phyloP scores from a whole-genome alignment of 129 eudicot species.

The Logfia minima region DNA sequence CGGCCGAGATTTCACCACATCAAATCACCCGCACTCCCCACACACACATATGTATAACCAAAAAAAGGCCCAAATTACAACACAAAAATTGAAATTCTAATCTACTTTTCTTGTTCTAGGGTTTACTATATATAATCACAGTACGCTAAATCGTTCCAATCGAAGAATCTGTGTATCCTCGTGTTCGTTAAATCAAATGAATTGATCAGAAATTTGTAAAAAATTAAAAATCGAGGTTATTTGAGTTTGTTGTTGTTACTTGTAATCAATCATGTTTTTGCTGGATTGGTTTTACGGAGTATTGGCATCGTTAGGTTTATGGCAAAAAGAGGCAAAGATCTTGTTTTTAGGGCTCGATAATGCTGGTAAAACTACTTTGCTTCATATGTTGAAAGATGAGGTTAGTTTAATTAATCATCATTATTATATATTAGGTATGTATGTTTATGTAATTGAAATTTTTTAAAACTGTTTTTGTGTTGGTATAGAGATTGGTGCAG shows the following conservation, averaged over 20 bases:
- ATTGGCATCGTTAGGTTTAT: slow-evolving; percentile 81
- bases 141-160: background rate
- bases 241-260: background rate
- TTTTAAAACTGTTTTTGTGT: background rate
- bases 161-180: slow-evolving; percentile 20
- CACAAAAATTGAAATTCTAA: background rate
- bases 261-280: slow-evolving; percentile 55
- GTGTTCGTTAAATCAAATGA: slow-evolving; percentile 36
- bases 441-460: background rate
- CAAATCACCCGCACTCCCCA: background rate
- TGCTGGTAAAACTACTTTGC: slow-evolving; percentile 95
- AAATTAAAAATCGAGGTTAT: slow-evolving; percentile 17
- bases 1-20: slow-evolving; percentile 21
- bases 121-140: slow-evolving; percentile 33
- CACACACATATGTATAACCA: slow-evolving; percentile 8
- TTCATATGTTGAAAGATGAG: slow-evolving; percentile 99
- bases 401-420: slow-evolving; percentile 32
- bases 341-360: slow-evolving; percentile 92
- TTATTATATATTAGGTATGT: background rate
- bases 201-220: background rate
- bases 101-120: slow-evolving; percentile 41
- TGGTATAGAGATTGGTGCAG: slow-evolving; percentile 66
- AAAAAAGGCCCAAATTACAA: slow-evolving; percentile 6
- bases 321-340: slow-evolving; percentile 98
- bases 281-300: slow-evolving; percentile 97